phyloP scores from a whole-genome alignment of 129 eudicot species.

The Silybum marianum region DNA sequence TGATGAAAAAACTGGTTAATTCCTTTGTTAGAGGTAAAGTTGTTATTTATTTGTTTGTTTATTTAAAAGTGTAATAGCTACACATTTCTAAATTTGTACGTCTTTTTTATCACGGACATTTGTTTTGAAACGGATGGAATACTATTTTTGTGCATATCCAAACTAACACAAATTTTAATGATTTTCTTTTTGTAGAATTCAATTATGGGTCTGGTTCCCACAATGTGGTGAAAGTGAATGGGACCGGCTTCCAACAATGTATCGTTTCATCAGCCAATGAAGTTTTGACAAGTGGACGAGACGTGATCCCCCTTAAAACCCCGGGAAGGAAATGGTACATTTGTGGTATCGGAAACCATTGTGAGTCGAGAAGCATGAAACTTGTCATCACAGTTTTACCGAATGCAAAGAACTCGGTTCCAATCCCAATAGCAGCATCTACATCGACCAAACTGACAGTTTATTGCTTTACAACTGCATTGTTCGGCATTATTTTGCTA shows the following conservation, averaged over 20 bases:
- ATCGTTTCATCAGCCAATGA: neutral
- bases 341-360: conserved; percentile 44
- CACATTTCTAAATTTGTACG: no score
- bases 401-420: neutral
- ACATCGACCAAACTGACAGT: conserved; percentile 5
- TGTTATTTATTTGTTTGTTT: no score
- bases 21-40: no score
- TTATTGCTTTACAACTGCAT: conserved; percentile 7
- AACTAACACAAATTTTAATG: neutral
- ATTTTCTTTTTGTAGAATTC: conserved; percentile 33
- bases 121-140: neutral
- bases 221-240: conserved; percentile 43
- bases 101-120: no score
- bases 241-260: conserved; percentile 42
- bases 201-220: conserved; percentile 36
- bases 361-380: conserved; percentile 36
- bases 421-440: conserved; percentile 14
- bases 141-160: neutral
- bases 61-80: no score
- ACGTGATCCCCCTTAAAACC: conserved; percentile 36
- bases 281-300: conserved; percentile 38
- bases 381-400: conserved; percentile 32
- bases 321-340: conserved; percentile 55
- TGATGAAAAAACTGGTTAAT: neutral
- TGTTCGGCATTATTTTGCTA: neutral